Conservation (phyloP, 2,329 filamentous ascomycete genomes). For the Pyrenochaeta sp. region DNA sequence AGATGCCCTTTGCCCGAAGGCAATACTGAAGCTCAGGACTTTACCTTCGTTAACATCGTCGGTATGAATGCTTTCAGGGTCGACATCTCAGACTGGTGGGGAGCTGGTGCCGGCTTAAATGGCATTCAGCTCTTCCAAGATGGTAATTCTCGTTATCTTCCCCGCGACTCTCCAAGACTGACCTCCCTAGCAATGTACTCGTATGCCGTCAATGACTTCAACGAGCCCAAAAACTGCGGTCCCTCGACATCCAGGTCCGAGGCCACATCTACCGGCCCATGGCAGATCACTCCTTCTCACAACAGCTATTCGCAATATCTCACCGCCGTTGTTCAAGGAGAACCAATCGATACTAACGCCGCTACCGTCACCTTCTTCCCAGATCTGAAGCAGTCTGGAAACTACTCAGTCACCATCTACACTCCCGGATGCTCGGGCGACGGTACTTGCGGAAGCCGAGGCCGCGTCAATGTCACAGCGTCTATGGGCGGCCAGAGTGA, state of each 20-base stretch:
- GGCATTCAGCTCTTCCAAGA: constrained; percentile 89
- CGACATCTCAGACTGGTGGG: constrained; percentile 88
- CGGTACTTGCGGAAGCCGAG: constrained; percentile 75
- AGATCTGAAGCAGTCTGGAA: constrained; percentile 85
- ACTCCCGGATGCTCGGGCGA: constrained; percentile 91
- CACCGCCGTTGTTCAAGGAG: constrained; percentile 67
- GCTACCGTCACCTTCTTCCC: constrained; percentile 80
- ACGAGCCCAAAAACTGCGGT: constrained; percentile 81
- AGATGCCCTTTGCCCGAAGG: constrained; percentile 80
- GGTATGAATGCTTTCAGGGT: constrained; percentile 89
- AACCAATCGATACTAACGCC: constrained; percentile 63
- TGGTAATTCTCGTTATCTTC: constrained; percentile 41
- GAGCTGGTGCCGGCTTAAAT: constrained; percentile 80
- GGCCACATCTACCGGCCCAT: constrained; percentile 75
- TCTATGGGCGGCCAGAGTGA: constrained; percentile 62
- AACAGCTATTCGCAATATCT: constrained; percentile 80
- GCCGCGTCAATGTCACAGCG: constrained; percentile 82
- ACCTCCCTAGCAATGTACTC: constrained; percentile 70
- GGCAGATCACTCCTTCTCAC: constrained; percentile 72
- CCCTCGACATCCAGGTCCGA: constrained; percentile 63
- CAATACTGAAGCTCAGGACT: constrained; percentile 81
- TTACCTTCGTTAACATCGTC: constrained; percentile 89
- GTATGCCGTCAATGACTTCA: constrained; percentile 86
- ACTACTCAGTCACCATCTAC: constrained; percentile 90
- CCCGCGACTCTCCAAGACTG: neutral